phyloP scores from a whole-genome alignment of 257 asterid species.

The Fraxinus americana region DNA sequence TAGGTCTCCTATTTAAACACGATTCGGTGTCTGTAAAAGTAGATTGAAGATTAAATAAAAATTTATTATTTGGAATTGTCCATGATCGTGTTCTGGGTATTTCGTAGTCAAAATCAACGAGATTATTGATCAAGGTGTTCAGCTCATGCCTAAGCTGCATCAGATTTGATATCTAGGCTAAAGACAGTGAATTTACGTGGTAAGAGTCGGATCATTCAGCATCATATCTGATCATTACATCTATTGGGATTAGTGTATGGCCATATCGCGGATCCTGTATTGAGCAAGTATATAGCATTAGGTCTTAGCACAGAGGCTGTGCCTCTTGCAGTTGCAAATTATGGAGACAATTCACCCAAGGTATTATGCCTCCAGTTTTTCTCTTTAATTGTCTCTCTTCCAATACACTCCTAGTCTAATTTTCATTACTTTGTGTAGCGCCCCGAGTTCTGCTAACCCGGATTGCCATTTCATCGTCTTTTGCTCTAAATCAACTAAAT shows the following conservation, averaged over 20 bases:
- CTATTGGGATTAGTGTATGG: constrained; percentile 49
- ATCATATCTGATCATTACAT: background rate
- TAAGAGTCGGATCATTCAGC: background rate
- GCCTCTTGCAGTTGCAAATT: constrained; percentile 82
- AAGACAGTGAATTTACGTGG: background rate
- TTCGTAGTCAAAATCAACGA: too few relatives aligned
- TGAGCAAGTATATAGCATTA: constrained; percentile 72
- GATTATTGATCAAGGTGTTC: too few relatives aligned
- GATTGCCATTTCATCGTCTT: too few relatives aligned
- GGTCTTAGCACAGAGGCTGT: constrained; percentile 91
- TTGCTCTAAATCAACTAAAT: too few relatives aligned
- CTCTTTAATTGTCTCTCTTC: background rate
- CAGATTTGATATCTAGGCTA: background rate
- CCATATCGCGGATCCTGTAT: constrained; percentile 55
- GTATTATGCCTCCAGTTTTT: constrained; percentile 29
- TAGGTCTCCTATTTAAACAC: too few relatives aligned
- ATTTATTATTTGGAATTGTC: too few relatives aligned
- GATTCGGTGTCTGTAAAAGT: too few relatives aligned
- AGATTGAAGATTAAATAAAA: too few relatives aligned
- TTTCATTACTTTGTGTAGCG: background rate
- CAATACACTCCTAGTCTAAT: background rate
- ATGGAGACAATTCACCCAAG: constrained; percentile 88
- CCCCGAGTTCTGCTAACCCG: too few relatives aligned
- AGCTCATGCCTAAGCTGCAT: too few relatives aligned
- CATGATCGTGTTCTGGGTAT: too few relatives aligned